Conservation (phyloP, 495 filamentous ascomycete genomes). For the Aspergillus nanangensis region DNA sequence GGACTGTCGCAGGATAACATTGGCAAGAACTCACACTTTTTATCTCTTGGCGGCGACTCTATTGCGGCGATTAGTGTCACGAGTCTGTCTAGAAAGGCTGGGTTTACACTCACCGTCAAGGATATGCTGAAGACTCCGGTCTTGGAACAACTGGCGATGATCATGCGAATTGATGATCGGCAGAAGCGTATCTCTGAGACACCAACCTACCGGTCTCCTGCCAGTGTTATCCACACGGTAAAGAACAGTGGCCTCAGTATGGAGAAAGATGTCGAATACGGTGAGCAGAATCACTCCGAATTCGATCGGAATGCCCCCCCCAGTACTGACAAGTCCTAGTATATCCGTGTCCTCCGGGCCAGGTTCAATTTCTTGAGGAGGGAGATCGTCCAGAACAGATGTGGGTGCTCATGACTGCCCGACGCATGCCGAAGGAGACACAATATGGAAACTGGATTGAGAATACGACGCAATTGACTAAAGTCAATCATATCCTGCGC, state of each 20-base stretch:
- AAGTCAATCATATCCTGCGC: conserved; percentile 16
- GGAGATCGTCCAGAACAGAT: conserved; percentile 11
- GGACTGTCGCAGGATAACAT: too few relatives aligned
- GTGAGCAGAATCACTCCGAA: too few relatives aligned
- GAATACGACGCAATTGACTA: conserved; percentile 6
- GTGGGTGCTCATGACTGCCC: conserved; percentile 17
- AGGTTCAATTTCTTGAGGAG: conserved; percentile 16
- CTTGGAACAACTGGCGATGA: conserved; percentile 11
- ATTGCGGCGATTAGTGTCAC: conserved; percentile 23
- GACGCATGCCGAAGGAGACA: conserved; percentile 4
- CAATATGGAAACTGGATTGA: conserved; percentile 9
- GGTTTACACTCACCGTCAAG: conserved; percentile 7
- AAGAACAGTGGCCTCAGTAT: too few relatives aligned
- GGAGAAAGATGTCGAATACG: too few relatives aligned
- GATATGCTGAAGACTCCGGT: conserved; percentile 8
- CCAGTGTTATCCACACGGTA: too few relatives aligned
- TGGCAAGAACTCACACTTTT: too few relatives aligned
- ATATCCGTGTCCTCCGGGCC: conserved; percentile 17
- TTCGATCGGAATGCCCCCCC: too few relatives aligned
- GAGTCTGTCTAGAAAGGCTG: conserved; percentile 6
- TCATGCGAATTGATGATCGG: too few relatives aligned
- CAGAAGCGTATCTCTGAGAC: too few relatives aligned
- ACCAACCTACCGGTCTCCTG: too few relatives aligned
- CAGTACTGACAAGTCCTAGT: too few relatives aligned
- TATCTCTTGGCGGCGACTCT: conserved; percentile 30